Evolutionary conservation across 768 basidiomycete genomes (phyloP).

Genomic region (Hericium coralloides): DNA sequence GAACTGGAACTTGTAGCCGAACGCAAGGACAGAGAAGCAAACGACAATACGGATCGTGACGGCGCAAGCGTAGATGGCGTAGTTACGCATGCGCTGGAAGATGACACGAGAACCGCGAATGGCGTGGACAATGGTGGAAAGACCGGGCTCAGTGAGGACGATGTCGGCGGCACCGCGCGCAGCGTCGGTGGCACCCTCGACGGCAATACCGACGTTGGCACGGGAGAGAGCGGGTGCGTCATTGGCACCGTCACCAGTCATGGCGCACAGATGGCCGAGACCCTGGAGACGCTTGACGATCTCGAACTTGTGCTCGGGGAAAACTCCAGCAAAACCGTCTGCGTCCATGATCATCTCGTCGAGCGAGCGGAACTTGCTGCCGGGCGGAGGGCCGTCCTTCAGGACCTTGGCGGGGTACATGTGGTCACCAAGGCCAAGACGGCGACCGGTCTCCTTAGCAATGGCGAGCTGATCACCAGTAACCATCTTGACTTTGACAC

Average conservation of each 20-base stretch:
- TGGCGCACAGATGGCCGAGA: conserved; percentile 92
- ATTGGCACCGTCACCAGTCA: conserved; percentile 99
- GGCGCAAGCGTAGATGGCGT: conserved; percentile 92
- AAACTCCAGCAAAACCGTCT: conserved; percentile 97
- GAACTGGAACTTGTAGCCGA: conserved; percentile 97
- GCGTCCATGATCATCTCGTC: conserved; percentile 99
- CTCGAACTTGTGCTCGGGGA: conserved; percentile 99
- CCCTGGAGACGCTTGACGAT: conserved; percentile 98
- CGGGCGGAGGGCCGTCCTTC: conserved; percentile 90
- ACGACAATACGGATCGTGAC: conserved; percentile 99
- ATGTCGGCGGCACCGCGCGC: conserved; percentile 98
- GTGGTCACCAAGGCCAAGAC: conserved; percentile 96
- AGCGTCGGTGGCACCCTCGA: conserved; percentile 98
- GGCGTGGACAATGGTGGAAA: conserved; percentile 98
- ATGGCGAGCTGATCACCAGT: conserved; percentile 99
- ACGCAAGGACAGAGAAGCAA: conserved; percentile 92
- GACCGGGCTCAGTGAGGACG: conserved; percentile 95
- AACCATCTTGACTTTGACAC: conserved; percentile 99
- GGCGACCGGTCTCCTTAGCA: conserved; percentile 97
- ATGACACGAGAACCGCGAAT: conserved; percentile 98
- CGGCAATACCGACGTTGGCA: conserved; percentile 99
- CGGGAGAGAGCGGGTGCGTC: conserved; percentile 96
- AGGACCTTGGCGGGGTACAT: conserved; percentile 99
- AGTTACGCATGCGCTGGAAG: conserved; percentile 99
- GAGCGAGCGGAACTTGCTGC: conserved; percentile 71